Conservation (phyloP, 495 filamentous ascomycete species). For the Aspergillus kassunensis region DNA sequence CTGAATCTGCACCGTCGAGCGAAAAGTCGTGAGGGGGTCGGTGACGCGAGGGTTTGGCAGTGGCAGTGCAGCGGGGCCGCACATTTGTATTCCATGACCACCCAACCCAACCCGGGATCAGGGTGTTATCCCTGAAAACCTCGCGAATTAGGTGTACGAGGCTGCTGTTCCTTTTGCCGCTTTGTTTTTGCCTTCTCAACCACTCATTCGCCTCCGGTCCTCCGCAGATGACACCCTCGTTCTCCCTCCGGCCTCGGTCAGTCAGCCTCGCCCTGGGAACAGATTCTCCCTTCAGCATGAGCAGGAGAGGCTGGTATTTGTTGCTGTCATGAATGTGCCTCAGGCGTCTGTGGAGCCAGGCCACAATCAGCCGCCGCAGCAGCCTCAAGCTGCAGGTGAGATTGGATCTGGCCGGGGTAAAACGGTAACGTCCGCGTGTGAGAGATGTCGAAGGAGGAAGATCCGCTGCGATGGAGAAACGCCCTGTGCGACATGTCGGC, state of each 20-base stretch:
- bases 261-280: not conserved
- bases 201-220: not conserved
- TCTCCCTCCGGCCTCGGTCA: not conserved
- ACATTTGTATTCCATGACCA: not conserved
- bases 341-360: slow-evolving; percentile 5
- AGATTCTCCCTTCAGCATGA: slow-evolving; percentile 7
- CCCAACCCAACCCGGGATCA: not conserved
- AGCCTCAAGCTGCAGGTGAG: slow-evolving; percentile 2
- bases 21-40: not conserved
- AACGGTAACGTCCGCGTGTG: slow-evolving; percentile 14
- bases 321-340: slow-evolving; percentile 13
- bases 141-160: not conserved
- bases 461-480: slow-evolving; percentile 22
- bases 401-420: slow-evolving; percentile 4
- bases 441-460: slow-evolving; percentile 18
- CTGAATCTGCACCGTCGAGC: not conserved
- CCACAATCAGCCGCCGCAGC: not conserved
- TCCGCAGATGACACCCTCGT: not conserved
- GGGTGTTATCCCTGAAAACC: not conserved
- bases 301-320: not conserved
- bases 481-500: slow-evolving; percentile 17
- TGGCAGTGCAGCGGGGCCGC: slow-evolving; percentile 6
- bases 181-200: not conserved
- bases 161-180: not conserved
- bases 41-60: slow-evolving; percentile 1